A percentile compares a stretch with the other conserved stretches of the same genome.
These are phyloP conservation scores for Ceratocystis diversiconidia DNA, from an alignment of 2,329 filamentous ascomycete genomes.

Conservation along the genomic window DNA sequence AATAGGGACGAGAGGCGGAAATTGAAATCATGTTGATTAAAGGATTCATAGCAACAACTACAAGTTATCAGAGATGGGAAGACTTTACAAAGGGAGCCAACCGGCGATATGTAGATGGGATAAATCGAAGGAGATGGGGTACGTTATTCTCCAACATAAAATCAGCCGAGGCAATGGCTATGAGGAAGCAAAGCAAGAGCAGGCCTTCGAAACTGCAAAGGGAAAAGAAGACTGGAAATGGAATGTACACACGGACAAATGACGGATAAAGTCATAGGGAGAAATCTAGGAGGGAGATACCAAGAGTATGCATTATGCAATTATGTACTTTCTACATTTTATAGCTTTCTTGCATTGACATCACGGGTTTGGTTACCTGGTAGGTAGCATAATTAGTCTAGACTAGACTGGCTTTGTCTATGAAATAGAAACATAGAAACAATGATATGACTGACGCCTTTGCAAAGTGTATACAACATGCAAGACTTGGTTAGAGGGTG, in stretches of 20 bases:
- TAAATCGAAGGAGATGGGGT: background rate
- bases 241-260: constrained; percentile 6
- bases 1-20: background rate
- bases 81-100: no score
- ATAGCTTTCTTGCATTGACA: no score
- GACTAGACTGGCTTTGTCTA: no score
- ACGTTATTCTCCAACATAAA: background rate
- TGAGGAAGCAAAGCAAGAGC: background rate
- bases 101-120: background rate
- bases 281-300: background rate
- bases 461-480: no score
- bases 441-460: no score
- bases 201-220: background rate
- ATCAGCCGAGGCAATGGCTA: constrained; percentile 4
- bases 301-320: background rate
- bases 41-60: background rate
- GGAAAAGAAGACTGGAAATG: constrained; percentile 7
- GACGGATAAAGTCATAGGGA: constrained; percentile 6
- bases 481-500: no score
- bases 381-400: no score
- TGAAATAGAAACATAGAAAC: no score
- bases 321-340: no score
- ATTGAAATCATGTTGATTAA: background rate
- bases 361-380: no score
- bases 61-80: no score